Percentiles rank a stretch among this genome's conserved stretches.
Conservation (phyloP, 768 basidiomycete genomes). For the Mycena capillaripes region DNA sequence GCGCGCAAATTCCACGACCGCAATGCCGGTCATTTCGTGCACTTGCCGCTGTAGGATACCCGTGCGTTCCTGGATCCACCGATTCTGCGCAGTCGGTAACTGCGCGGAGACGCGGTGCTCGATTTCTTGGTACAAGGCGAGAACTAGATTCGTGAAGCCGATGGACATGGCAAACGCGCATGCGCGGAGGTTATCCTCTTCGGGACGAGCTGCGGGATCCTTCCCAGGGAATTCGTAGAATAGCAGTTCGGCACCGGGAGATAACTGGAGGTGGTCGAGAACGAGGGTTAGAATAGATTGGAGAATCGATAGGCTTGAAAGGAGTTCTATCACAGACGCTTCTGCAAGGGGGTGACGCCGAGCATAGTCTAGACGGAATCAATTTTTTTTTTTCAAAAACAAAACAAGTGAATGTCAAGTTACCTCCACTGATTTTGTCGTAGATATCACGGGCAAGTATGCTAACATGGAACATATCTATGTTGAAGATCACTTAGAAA, state of each 20-base stretch:
- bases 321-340: slow-evolving; percentile 8
- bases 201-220: background rate
- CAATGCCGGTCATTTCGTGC: background rate
- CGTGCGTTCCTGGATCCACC: slow-evolving; percentile 8
- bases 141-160: slow-evolving; percentile 3
- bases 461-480: slow-evolving; percentile 19
- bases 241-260: background rate
- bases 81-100: background rate
- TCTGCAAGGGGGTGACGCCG: slow-evolving; percentile 22
- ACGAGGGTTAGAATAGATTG: slow-evolving; percentile 19
- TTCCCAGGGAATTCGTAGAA: background rate
- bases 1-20: slow-evolving; percentile 13
- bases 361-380: slow-evolving; percentile 19
- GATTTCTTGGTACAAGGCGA: slow-evolving; percentile 24
- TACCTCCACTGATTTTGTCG: slow-evolving; percentile 28
- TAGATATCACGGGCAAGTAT: slow-evolving; percentile 27
- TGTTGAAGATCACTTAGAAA: background rate
- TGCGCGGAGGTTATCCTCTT: background rate
- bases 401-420: background rate
- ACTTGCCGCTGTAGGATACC: slow-evolving; percentile 19
- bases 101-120: slow-evolving; percentile 13
- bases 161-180: slow-evolving; percentile 14
- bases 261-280: slow-evolving; percentile 9
- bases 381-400: background rate
- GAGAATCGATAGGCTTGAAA: slow-evolving; percentile 18